phyloP scores from a whole-genome alignment of 257 asterid species.

The Nyctanthes arbortristis region DNA sequence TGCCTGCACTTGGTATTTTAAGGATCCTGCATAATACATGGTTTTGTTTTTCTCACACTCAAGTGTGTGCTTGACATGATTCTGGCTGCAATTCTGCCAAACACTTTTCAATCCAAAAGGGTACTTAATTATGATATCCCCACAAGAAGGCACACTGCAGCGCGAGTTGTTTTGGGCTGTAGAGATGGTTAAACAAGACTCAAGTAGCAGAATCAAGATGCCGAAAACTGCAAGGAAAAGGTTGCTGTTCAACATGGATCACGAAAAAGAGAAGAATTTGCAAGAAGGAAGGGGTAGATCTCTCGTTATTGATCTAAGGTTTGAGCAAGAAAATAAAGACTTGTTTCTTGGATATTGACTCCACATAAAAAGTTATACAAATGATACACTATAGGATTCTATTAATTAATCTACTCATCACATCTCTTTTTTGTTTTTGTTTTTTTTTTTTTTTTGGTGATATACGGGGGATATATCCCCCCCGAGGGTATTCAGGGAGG shows the following conservation, averaged over 20 bases:
- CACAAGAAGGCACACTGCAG: slow-evolving; percentile 53
- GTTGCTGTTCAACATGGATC: slow-evolving; percentile 19
- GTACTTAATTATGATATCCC: slow-evolving; percentile 40
- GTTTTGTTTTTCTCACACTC: slow-evolving; percentile 45
- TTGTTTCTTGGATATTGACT: no score
- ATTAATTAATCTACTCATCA: no score
- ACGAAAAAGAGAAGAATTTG: background rate
- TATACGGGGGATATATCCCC: no score
- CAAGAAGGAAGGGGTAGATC: no score
- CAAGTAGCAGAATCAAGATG: slow-evolving; percentile 24
- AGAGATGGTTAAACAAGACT: slow-evolving; percentile 20
- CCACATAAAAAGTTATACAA: no score
- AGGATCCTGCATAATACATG: slow-evolving; percentile 16
- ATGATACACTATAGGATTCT: no score
- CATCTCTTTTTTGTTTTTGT: no score
- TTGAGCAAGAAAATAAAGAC: no score
- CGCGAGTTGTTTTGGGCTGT: slow-evolving; percentile 35
- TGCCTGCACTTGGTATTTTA: slow-evolving; percentile 40
- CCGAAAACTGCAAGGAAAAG: background rate
- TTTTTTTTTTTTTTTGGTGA: no score
- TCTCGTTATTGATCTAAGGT: no score
- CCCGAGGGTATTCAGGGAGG: no score
- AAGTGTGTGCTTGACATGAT: slow-evolving; percentile 28
- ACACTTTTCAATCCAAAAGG: slow-evolving; percentile 52
- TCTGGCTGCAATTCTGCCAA: slow-evolving; percentile 38